Percentiles rank a stretch among this genome's conserved stretches.
These are phyloP conservation scores for Arabidopsis thaliana DNA, from an alignment of 345 rosid species.

Conservation along the genomic window TAIR10.1 NC_003074.8:7675001-7675500, in stretches of 20 bases:
- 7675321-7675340: constrained; percentile 59
- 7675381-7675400: constrained; percentile 60
- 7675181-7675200: constrained; percentile 42
- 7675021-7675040: not conserved
- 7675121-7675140: constrained; percentile 51
- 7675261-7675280: constrained; percentile 32
- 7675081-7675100: constrained; percentile 38
- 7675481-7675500: constrained; percentile 47
- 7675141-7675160: constrained; percentile 41
- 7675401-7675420: constrained; percentile 71
- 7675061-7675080: constrained; percentile 1
- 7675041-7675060: not conserved
- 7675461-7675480: constrained; percentile 65
- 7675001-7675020: not conserved
- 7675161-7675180: constrained; percentile 45
- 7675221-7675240: constrained; percentile 47
- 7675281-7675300: constrained; percentile 49
- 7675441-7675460: constrained; percentile 48
- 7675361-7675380: constrained; percentile 57
- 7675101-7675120: constrained; percentile 10
- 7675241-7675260: not conserved
- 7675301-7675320: constrained; percentile 52
- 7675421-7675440: constrained; percentile 56
- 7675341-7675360: constrained; percentile 59
- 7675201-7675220: constrained; percentile 47